Evolutionary conservation across 805 yeast species (phyloP), one percentile per base, ranked within the genome.

Genomic region (Wickerhamiella cacticola): DNA sequence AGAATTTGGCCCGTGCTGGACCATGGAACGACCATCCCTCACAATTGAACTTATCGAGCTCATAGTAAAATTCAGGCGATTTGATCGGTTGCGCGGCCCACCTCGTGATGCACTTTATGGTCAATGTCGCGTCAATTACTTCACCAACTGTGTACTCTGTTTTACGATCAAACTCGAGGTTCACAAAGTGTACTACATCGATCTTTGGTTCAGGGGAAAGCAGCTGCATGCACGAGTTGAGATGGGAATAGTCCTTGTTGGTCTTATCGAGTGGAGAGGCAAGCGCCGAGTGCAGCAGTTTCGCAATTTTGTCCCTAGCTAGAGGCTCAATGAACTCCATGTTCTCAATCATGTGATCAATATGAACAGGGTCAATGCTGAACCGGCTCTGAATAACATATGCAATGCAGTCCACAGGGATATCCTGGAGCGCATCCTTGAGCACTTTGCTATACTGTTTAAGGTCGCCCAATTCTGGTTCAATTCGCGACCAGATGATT

Each of bases 1-100:
- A 59, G 52, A 86, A 74, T 9, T 67, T 59, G 40, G 76, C 75
- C 49, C 68, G 70, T 50, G 76, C 77, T 52, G 74, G 69, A 0
- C 97, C 97, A 5, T 85, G 77, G 3, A 87, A 66, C 2, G 86
- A 59, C 97, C 97, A 89, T 46, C 71, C 73, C 21, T 86, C 95
- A 16, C 46, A 43, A 24, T 69, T 69, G 24, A 70, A 74, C 23
- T 73, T 70, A 15, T 64, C 61, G 1, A 82, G 57, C 15, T 72
- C 74, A 33, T 77, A 65, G 45, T 68, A 68, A 55, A 73, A 76
- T 25, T 55, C 56, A 25, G 64, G 60, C 6, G 48, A 43, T 5
- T 45, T 48, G 13, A 15, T 25, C 16, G 29, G 47, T 43, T 33
- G 48, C 36, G 28, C 38, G 4, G 63, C 58, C 82, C 82, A 77